Percentiles rank a stretch among this genome's conserved stretches.
Conservation (phyloP, 2,329 filamentous ascomycete genomes). For the Aspergillus sp. region DNA sequence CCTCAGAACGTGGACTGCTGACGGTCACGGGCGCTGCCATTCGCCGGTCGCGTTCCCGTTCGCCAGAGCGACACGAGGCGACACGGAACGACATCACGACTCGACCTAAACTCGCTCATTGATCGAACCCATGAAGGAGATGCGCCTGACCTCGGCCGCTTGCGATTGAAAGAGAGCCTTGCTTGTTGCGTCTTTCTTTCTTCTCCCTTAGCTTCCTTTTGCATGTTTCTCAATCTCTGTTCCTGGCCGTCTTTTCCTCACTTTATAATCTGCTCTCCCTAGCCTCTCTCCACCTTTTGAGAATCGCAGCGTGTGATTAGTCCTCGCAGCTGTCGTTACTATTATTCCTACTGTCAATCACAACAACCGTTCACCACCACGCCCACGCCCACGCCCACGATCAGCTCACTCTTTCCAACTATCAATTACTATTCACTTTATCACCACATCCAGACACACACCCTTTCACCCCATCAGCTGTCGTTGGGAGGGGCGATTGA, state of each 20-base stretch:
- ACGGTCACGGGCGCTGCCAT: constrained; percentile 7
- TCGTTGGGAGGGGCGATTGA: constrained; percentile 18
- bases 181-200: background rate
- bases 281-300: background rate
- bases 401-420: background rate
- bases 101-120: background rate
- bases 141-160: background rate
- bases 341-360: background rate
- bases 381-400: background rate
- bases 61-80: too few relatives aligned
- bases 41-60: constrained; percentile 3
- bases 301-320: background rate
- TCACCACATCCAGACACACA: background rate
- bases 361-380: background rate
- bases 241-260: background rate
- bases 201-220: background rate
- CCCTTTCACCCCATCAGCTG: background rate
- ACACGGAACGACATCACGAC: constrained; percentile 16
- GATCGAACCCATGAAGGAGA: background rate
- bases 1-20: background rate
- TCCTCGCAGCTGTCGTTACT: background rate
- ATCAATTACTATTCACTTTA: too few relatives aligned
- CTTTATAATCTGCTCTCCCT: background rate
- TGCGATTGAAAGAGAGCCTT: background rate
- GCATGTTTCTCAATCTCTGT: background rate